Evolutionary conservation across 2,329 filamentous ascomycete genomes (phyloP).

Genomic region (Colletotrichum incanum): DNA sequence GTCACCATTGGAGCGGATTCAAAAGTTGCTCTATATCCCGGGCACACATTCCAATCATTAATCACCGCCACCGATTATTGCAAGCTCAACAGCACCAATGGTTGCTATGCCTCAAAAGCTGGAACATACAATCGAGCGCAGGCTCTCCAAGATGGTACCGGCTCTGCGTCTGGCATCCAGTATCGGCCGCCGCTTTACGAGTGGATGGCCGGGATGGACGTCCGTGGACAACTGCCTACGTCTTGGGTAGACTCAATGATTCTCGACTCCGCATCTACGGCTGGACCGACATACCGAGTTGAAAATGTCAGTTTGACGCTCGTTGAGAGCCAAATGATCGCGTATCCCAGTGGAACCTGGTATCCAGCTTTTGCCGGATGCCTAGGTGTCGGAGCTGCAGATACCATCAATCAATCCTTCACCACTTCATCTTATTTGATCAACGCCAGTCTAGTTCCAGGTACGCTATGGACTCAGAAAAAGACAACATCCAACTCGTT

Average conservation of each 20-base stretch:
- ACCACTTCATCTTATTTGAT: slow-evolving; percentile 42
- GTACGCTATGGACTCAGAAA: slow-evolving; percentile 46
- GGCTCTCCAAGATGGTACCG: slow-evolving; percentile 2
- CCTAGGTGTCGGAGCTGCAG: slow-evolving; percentile 49
- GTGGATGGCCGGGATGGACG: slow-evolving; percentile 49
- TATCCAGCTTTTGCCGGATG: slow-evolving; percentile 53
- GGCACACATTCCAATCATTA: slow-evolving; percentile 48
- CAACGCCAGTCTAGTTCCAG: slow-evolving; percentile 52
- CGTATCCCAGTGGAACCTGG: slow-evolving; percentile 50
- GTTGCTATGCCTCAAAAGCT: slow-evolving; percentile 48
- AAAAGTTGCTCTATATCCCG: slow-evolving; percentile 50
- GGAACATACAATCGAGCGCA: slow-evolving; percentile 48
- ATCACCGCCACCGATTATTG: slow-evolving; percentile 51
- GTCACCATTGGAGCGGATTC: slow-evolving; percentile 46
- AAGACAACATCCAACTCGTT: slow-evolving; percentile 57
- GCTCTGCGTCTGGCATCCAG: not conserved
- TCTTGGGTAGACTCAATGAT: slow-evolving; percentile 17
- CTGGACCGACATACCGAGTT: slow-evolving; percentile 30
- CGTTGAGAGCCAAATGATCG: slow-evolving; percentile 47
- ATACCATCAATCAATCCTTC: slow-evolving; percentile 50
- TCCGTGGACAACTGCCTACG: slow-evolving; percentile 17
- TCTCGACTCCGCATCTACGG: slow-evolving; percentile 1
- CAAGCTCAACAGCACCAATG: slow-evolving; percentile 45
- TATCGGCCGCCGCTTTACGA: slow-evolving; percentile 15
- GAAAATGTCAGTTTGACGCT: slow-evolving; percentile 49